A percentile compares a stretch with the other conserved stretches of the same genome.
phyloP scores from a whole-genome alignment of 805 yeast genomes.

The Cyberlindnera veronae region DNA sequence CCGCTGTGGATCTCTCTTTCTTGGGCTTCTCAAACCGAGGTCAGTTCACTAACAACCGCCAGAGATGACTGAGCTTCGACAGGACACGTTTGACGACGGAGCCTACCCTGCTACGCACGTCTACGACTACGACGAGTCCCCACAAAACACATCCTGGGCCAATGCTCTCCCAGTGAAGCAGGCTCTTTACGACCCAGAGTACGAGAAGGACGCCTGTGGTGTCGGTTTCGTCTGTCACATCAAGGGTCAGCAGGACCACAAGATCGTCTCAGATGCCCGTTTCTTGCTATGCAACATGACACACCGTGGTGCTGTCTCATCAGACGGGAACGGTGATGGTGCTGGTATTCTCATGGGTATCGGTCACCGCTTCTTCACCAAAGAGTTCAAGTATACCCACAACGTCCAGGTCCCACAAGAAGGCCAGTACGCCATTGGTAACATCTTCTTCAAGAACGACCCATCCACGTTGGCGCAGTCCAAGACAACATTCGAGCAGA shows the following conservation, averaged over 20 bases:
- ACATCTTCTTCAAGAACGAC: slow-evolving; percentile 89
- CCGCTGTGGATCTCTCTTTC: too few species aligned
- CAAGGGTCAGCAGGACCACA: slow-evolving; percentile 84
- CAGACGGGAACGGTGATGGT: slow-evolving; percentile 98
- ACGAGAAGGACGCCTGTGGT: slow-evolving; percentile 97
- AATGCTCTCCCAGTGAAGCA: slow-evolving; percentile 78
- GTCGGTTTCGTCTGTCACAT: slow-evolving; percentile 96
- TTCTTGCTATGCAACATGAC: slow-evolving; percentile 94
- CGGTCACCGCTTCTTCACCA: slow-evolving; percentile 81
- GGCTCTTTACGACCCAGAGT: slow-evolving; percentile 91
- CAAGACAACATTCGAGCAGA: slow-evolving; percentile 71
- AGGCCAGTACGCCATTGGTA: slow-evolving; percentile 95
- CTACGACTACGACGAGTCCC: slow-evolving; percentile 62
- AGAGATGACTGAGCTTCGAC: slow-evolving; percentile 14
- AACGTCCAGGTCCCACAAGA: slow-evolving; percentile 64
- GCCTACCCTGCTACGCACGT: slow-evolving; percentile 15
- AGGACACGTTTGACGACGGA: slow-evolving; percentile 16
- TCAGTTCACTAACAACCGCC: too few species aligned
- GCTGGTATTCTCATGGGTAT: slow-evolving; percentile 94
- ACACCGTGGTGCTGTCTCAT: slow-evolving; percentile 96
- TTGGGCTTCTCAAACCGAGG: too few species aligned
- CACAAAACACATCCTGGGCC: slow-evolving; percentile 89
- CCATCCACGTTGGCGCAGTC: slow-evolving; percentile 63
- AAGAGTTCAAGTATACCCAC: slow-evolving; percentile 77
- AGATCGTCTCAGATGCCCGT: slow-evolving; percentile 87